Percentiles rank a stretch among this genome's conserved stretches.
These are phyloP conservation scores for Neoboletus subvelutipes DNA, from an alignment of 768 basidiomycete species.

Conservation along the genomic window DNA sequence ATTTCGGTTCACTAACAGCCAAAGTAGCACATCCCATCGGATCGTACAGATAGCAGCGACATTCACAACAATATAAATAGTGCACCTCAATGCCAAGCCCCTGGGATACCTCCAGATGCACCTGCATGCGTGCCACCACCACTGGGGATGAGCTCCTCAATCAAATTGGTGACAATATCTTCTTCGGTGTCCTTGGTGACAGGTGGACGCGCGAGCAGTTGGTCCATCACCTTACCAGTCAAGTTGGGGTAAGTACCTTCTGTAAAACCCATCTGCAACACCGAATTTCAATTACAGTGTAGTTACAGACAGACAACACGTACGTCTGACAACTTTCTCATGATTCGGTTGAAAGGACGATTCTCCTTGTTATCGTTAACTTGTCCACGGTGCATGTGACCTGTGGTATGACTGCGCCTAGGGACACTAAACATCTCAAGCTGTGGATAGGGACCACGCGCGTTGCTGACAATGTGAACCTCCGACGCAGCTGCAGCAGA, in stretches of 20 bases:
- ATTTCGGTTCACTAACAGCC: background rate
- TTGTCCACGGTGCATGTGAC: constrained; percentile 25
- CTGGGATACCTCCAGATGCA: constrained; percentile 39
- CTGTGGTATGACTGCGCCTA: constrained; percentile 36
- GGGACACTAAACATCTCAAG: constrained; percentile 65
- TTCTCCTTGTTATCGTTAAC: constrained; percentile 26
- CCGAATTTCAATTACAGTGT: constrained; percentile 10
- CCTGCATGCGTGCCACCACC: constrained; percentile 39
- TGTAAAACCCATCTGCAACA: constrained; percentile 70
- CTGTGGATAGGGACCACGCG: constrained; percentile 57
- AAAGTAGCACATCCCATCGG: background rate
- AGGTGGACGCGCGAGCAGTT: constrained; percentile 42
- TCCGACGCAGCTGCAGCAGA: constrained; percentile 19
- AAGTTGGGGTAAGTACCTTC: constrained; percentile 54
- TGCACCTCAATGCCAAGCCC: constrained; percentile 43
- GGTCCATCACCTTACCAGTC: constrained; percentile 47
- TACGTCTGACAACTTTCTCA: constrained; percentile 63
- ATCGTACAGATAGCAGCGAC: constrained; percentile 17
- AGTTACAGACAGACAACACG: constrained; percentile 24
- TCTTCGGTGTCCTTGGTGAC: constrained; percentile 59
- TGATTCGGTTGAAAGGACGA: constrained; percentile 51
- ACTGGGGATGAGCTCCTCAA: constrained; percentile 56
- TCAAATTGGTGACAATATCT: constrained; percentile 59
- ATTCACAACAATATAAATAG: background rate
- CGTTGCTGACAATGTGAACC: constrained; percentile 59